phyloP scores from a whole-genome alignment of 352 stramenopile genomes.

The Pythium diclinum region DNA sequence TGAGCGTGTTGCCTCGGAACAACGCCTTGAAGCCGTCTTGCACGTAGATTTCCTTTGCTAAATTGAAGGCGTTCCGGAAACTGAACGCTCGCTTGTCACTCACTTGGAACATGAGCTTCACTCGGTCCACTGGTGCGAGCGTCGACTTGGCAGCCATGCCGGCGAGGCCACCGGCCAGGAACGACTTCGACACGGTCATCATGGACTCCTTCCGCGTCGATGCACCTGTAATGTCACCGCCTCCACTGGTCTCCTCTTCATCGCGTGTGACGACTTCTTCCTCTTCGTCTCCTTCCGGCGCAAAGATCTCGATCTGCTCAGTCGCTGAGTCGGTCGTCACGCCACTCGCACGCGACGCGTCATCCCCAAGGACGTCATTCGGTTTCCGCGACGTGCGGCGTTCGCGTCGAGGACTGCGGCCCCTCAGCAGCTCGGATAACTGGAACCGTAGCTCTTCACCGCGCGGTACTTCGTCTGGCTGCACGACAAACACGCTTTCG shows the following conservation, averaged over 20 bases:
- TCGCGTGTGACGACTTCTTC: conserved; percentile 15
- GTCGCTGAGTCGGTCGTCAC: conserved; percentile 1
- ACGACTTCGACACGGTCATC: conserved; percentile 77
- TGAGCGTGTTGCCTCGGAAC: conserved; percentile 76
- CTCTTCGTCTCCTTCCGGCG: conserved; percentile 27
- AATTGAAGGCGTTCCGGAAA: conserved; percentile 61
- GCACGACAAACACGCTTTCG: conserved; percentile 67
- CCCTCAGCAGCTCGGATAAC: conserved; percentile 14
- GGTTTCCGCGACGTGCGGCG: conserved; percentile 27
- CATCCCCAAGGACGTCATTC: neutral
- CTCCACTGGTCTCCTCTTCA: neutral
- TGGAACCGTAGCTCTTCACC: conserved; percentile 23
- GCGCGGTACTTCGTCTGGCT: conserved; percentile 34
- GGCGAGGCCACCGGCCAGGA: conserved; percentile 65
- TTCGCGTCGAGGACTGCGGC: neutral
- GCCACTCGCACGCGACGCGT: neutral
- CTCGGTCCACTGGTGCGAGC: conserved; percentile 69
- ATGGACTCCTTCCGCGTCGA: conserved; percentile 39
- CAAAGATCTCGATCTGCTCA: conserved; percentile 23
- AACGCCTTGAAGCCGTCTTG: conserved; percentile 66
- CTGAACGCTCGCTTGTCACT: conserved; percentile 68
- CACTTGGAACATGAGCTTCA: conserved; percentile 88
- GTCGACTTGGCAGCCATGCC: conserved; percentile 77
- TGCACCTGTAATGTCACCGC: neutral
- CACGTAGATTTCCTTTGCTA: conserved; percentile 65